phyloP scores from a whole-genome alignment of 768 basidiomycete species.

The Naganishia antarctica region DNA sequence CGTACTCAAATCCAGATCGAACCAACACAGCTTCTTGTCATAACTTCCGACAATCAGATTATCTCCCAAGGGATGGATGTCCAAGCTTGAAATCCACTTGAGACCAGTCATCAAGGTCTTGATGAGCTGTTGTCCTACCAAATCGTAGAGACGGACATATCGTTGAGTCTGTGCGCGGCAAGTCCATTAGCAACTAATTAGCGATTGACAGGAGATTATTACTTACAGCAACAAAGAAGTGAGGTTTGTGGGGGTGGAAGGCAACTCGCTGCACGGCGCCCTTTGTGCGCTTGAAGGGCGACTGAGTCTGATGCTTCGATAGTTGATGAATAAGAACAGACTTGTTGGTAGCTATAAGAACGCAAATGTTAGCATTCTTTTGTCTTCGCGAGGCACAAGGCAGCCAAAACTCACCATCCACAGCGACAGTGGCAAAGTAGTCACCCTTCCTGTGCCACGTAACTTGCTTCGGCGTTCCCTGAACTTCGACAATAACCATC shows the following conservation, averaged over 20 bases:
- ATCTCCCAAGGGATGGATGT: slow-evolving; percentile 79
- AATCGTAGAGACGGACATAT: slow-evolving; percentile 90
- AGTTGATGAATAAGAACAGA: slow-evolving; percentile 95
- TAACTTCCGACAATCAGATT: slow-evolving; percentile 97
- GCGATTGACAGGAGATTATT: not conserved
- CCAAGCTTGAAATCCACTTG: slow-evolving; percentile 95
- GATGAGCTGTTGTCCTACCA: slow-evolving; percentile 84
- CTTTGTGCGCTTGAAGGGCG: slow-evolving; percentile 93
- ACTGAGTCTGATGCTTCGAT: slow-evolving; percentile 88
- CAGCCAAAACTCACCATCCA: slow-evolving; percentile 60
- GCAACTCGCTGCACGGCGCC: slow-evolving; percentile 82
- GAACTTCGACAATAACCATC: slow-evolving; percentile 50
- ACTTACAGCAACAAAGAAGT: slow-evolving; percentile 95
- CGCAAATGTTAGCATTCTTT: slow-evolving; percentile 15
- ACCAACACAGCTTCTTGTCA: slow-evolving; percentile 97
- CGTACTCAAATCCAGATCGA: slow-evolving; percentile 90
- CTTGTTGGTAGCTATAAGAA: slow-evolving; percentile 60
- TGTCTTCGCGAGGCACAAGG: not conserved
- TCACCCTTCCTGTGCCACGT: slow-evolving; percentile 92
- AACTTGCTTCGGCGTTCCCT: slow-evolving; percentile 64
- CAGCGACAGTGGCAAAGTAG: slow-evolving; percentile 81
- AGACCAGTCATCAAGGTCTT: slow-evolving; percentile 94
- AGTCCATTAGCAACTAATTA: too few species aligned
- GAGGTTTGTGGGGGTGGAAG: slow-evolving; percentile 90
- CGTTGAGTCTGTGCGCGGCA: slow-evolving; percentile 70